Conservation (phyloP, 768 basidiomycete genomes). For the Cyathus striatus region DNA sequence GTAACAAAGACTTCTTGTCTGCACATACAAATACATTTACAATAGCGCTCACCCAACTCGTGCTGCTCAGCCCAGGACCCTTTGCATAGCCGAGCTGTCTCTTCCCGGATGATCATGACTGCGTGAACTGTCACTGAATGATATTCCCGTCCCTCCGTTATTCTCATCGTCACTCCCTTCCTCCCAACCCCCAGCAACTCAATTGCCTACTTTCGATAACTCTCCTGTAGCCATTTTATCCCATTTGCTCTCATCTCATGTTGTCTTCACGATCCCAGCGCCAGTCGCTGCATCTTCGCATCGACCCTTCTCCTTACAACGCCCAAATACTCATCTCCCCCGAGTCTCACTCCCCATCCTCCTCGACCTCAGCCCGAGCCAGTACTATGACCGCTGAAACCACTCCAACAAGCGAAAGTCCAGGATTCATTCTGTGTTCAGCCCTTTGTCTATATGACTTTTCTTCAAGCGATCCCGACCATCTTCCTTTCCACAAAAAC, state of each 20-base stretch:
- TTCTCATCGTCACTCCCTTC: too few species aligned
- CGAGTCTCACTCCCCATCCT: slow-evolving; percentile 25
- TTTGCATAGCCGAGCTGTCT: too few species aligned
- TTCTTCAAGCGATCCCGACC: slow-evolving; percentile 51
- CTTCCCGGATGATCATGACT: too few species aligned
- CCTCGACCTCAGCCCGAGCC: slow-evolving; percentile 25
- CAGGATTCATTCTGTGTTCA: slow-evolving; percentile 36
- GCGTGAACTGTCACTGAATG: too few species aligned
- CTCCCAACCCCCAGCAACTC: too few species aligned
- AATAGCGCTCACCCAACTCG: too few species aligned
- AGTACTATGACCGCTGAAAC: slow-evolving; percentile 21
- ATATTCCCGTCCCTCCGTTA: too few species aligned
- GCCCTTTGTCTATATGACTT: slow-evolving; percentile 71
- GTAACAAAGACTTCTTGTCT: too few species aligned
- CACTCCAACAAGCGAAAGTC: slow-evolving; percentile 20
- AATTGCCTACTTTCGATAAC: neutral
- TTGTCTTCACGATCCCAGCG: slow-evolving; percentile 28
- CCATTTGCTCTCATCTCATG: neutral
- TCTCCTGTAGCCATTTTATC: neutral
- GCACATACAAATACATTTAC: too few species aligned
- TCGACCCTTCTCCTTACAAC: slow-evolving; percentile 27
- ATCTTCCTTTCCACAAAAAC: slow-evolving; percentile 57
- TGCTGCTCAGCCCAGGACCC: too few species aligned
- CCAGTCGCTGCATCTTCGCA: slow-evolving; percentile 35
- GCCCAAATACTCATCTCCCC: slow-evolving; percentile 22